A percentile compares a stretch with the other conserved stretches of the same genome.
phyloP scores from a whole-genome alignment of 345 rosid genomes.

The Rubroshorea leprosula region DNA sequence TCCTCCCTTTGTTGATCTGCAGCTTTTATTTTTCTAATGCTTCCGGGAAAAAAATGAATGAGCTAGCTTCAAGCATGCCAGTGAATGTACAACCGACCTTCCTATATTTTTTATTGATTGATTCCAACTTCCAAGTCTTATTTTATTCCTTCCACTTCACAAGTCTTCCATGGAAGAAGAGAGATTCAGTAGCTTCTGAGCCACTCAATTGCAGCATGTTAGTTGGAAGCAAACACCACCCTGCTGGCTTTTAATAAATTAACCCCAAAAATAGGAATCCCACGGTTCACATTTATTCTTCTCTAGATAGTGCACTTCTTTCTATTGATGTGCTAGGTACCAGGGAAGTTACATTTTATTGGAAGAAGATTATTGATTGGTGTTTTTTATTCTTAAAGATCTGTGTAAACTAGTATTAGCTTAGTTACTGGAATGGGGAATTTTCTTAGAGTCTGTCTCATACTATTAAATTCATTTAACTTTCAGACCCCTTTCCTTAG shows the following conservation, averaged over 20 bases:
- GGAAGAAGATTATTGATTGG: no score
- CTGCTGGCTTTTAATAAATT: not conserved
- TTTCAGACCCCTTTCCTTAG: no score
- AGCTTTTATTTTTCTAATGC: not conserved
- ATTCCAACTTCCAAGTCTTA: not conserved
- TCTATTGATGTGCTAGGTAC: no score
- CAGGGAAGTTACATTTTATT: no score
- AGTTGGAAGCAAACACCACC: constrained; percentile 22
- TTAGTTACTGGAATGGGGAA: no score
- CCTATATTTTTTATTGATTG: not conserved
- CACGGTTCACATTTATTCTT: no score
- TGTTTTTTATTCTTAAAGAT: no score
- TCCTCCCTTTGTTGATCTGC: not conserved
- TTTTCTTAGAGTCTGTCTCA: no score
- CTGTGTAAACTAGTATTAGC: no score
- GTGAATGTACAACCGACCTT: not conserved
- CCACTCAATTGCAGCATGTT: constrained; percentile 36
- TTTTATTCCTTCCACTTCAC: not conserved
- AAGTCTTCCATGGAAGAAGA: not conserved
- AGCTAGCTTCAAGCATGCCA: not conserved
- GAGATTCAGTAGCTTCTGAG: constrained; percentile 27
- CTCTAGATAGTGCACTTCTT: no score
- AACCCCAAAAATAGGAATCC: no score
- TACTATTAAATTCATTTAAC: no score
- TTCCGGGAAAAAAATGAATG: not conserved